Base-by-base conservation (phyloP, 208 protist species). In the Leptomonas seymouri region DNA sequence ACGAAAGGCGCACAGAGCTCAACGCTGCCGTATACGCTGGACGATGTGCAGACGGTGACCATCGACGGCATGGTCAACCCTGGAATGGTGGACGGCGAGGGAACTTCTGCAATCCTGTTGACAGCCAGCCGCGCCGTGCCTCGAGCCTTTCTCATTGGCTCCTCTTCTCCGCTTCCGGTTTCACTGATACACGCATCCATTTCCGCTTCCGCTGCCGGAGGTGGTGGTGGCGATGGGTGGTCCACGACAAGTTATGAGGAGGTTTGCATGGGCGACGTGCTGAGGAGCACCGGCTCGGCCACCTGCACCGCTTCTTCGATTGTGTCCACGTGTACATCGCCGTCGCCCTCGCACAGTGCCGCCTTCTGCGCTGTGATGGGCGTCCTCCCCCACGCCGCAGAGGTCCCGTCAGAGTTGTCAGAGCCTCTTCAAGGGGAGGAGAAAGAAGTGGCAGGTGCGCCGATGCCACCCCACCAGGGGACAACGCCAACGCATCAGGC, bases 211-310 rank as follows among this genome's bases (percentile, higher is more conserved):
- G 48, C 18, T 8, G 48, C 48, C 6, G 31, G 55, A 55, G 12
- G 31, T 62, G n/a, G 45, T 39, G 36, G 44, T 54, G 20, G 44
- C 39, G 42, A 57, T 15, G 12, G 57, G 42, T 65, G 60, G 53
- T 68, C 69, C 0, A n/a, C 64, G 41, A 61, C 69, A 12, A 75
- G 69, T 54, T 64, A 75, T 34, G 61, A 65, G 2, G 69, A 75
- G 45, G 49, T 27, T 21, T 68, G 69, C 60, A 39, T 68, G 60
- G 49, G 45, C 18, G 69, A 68, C 18, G 41, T 18, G 21, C 15
- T 30, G 8, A 23, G 15, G 58, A 14, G 67, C 46, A 53, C 15
- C 62, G 16, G 31, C 9, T 42, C 23, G 21, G 31, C 48, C 23
- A 44, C 61, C 6, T 23, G 31, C 3, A 25, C 53, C 4, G 42